phyloP scores from a whole-genome alignment of 352 stramenopile species.

The Chrysophaeum taylorii region DNA sequence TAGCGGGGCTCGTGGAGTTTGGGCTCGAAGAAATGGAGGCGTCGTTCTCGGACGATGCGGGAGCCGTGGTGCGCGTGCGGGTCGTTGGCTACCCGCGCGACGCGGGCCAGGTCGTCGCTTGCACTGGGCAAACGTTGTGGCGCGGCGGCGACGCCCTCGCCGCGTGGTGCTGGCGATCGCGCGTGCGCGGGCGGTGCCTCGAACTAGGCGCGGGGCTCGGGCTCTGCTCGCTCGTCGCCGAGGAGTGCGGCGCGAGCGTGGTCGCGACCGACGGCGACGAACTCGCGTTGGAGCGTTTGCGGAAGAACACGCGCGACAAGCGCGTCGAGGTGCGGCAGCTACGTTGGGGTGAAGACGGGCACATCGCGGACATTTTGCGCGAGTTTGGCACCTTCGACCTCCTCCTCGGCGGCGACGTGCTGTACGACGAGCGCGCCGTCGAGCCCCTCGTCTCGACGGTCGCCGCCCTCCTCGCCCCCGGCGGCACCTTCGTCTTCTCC shows the following conservation, averaged over 20 bases:
- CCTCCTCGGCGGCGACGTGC: not conserved
- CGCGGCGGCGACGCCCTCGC: not conserved
- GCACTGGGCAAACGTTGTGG: not conserved
- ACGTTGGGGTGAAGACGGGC: not conserved
- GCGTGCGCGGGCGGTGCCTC: not conserved
- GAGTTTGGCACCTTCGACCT: not conserved
- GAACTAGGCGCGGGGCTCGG: not conserved
- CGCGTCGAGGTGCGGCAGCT: not conserved
- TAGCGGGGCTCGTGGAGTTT: too few species aligned
- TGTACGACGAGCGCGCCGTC: not conserved
- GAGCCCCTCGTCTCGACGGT: not conserved
- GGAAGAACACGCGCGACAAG: not conserved
- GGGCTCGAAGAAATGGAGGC: too few species aligned
- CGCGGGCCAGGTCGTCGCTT: not conserved
- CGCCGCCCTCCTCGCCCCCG: not conserved
- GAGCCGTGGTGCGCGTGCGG: not conserved
- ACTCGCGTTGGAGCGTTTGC: not conserved
- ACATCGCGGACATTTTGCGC: not conserved
- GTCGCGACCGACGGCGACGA: slow-evolving; percentile 7
- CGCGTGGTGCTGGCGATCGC: not conserved
- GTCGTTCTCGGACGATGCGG: too few species aligned
- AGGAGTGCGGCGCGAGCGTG: not conserved
- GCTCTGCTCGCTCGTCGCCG: not conserved
- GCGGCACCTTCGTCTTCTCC: not conserved
- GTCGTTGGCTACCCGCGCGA: not conserved